Evolutionary conservation across 345 rosid species (phyloP).

Genomic region (Heritiera fomes): DNA sequence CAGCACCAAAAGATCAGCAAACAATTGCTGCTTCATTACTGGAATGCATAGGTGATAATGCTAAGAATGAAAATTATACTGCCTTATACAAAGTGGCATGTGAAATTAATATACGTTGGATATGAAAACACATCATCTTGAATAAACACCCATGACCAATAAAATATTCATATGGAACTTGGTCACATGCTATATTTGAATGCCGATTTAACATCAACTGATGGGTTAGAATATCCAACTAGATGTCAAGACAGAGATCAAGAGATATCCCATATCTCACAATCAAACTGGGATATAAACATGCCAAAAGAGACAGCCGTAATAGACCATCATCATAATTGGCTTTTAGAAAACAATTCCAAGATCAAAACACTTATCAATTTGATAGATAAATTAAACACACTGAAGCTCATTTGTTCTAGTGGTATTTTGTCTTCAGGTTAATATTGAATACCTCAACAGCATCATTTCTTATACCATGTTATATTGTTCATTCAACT

Average conservation of each 20-base stretch:
- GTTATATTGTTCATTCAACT: not conserved
- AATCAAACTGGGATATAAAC: not conserved
- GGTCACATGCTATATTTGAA: not conserved
- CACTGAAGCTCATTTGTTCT: not conserved
- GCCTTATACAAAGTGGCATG: not conserved
- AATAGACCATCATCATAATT: not conserved
- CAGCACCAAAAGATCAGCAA: conserved; percentile 10
- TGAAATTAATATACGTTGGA: not conserved
- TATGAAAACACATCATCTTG: not conserved
- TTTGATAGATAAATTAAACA: not conserved
- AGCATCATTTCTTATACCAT: not conserved
- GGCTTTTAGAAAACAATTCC: not conserved
- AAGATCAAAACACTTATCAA: not conserved
- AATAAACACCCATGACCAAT: not conserved
- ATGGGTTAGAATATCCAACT: too few relatives aligned
- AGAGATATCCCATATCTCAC: not conserved
- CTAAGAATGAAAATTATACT: not conserved
- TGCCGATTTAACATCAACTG: not conserved
- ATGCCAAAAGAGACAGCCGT: not conserved
- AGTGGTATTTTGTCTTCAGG: not conserved
- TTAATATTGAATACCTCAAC: not conserved
- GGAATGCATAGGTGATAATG: not conserved
- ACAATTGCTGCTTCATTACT: conserved; percentile 11
- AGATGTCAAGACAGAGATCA: not conserved
- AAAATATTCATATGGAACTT: not conserved